Conservation (phyloP, 352 stramenopile genomes). For the Phytophthora pisi region DNA sequence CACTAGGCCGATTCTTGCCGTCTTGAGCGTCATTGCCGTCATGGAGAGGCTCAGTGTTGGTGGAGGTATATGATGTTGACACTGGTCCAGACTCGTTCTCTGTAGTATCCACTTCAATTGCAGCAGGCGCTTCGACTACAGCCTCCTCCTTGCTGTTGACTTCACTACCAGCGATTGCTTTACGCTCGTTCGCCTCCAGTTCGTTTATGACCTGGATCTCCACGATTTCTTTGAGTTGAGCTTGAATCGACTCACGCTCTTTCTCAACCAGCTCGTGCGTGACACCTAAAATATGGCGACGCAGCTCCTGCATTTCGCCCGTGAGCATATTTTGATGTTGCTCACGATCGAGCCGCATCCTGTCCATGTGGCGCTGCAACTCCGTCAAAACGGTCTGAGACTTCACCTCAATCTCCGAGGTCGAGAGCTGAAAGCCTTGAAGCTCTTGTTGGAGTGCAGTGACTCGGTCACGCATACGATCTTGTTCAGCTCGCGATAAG, state of each 20-base stretch:
- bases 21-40: not conserved
- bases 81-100: slow-evolving; percentile 1
- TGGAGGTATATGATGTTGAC: not conserved
- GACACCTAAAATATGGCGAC: slow-evolving; percentile 49
- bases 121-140: not conserved
- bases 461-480: slow-evolving; percentile 54
- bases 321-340: slow-evolving; percentile 65
- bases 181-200: slow-evolving; percentile 1
- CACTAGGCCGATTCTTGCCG: not conserved
- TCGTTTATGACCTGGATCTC: slow-evolving; percentile 13
- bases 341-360: slow-evolving; percentile 56
- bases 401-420: slow-evolving; percentile 57
- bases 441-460: slow-evolving; percentile 60
- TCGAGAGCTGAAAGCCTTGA: slow-evolving; percentile 48
- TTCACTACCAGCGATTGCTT: not conserved
- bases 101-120: not conserved
- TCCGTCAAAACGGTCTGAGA: slow-evolving; percentile 63
- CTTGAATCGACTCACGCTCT: slow-evolving; percentile 56
- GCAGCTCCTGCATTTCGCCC: slow-evolving; percentile 69
- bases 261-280: slow-evolving; percentile 65
- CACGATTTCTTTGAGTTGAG: slow-evolving; percentile 42
- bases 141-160: slow-evolving; percentile 7
- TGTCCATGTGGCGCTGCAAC: slow-evolving; percentile 47
- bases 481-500: slow-evolving; percentile 43
- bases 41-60: not conserved